Evolutionary conservation across 441 rosid species (phyloP).

Genomic region (Codiaeum variegatum): DNA sequence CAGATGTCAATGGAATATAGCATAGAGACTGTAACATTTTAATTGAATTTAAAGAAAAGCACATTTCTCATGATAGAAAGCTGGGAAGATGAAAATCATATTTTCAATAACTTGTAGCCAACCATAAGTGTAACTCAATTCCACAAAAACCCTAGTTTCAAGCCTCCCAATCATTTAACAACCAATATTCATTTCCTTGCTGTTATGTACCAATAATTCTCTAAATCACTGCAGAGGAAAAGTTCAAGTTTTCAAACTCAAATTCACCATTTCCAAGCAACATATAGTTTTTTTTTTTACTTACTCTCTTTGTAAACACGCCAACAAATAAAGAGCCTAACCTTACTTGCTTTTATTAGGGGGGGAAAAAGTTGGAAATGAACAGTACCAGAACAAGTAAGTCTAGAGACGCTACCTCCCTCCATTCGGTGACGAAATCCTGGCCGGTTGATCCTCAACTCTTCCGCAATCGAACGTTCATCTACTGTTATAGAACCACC

Average conservation of each 20-base stretch:
- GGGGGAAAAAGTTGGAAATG: constrained; percentile 55
- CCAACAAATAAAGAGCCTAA: constrained; percentile 5
- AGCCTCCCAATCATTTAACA: background rate
- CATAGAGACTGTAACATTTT: background rate
- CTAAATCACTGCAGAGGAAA: background rate
- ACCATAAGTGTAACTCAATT: constrained; percentile 5
- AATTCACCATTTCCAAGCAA: constrained; percentile 18
- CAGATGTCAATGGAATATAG: background rate
- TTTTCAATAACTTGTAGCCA: constrained; percentile 5
- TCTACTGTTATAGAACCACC: constrained; percentile 38
- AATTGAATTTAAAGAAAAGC: background rate
- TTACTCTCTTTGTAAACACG: background rate
- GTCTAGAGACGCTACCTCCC: constrained; percentile 99
- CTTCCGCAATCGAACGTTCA: constrained; percentile 54
- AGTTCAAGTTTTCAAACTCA: background rate
- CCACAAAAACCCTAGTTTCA: constrained; percentile 18
- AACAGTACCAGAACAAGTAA: constrained; percentile 85
- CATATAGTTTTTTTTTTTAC: constrained; percentile 7
- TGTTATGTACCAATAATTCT: background rate
- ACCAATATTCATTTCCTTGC: background rate
- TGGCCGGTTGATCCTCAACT: constrained; percentile 58
- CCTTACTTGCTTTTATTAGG: constrained; percentile 22
- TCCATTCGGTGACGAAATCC: constrained; percentile 92
- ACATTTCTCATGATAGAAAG: background rate
- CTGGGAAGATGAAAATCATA: background rate